A percentile compares a stretch with the other conserved stretches of the same genome.
Evolutionary conservation across 345 rosid species (phyloP).

Genomic region (Geranium brycei): DNA sequence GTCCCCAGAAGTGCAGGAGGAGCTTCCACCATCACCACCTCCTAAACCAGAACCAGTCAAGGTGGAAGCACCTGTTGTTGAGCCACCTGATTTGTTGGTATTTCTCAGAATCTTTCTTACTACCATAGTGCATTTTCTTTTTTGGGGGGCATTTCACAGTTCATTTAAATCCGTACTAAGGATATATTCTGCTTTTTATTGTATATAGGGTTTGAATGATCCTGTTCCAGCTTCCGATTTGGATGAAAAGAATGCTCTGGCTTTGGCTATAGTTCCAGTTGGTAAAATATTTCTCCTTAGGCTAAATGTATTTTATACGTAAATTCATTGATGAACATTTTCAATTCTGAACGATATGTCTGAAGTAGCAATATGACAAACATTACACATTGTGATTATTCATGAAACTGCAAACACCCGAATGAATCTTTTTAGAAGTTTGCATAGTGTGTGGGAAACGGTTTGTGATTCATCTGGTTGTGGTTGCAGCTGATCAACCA

Average conservation of each 20-base stretch:
- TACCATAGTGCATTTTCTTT: neutral
- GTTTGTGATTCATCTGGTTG: conserved; percentile 1
- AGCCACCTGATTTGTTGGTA: conserved; percentile 83
- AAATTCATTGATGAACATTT: too few relatives aligned
- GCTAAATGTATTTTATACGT: too few relatives aligned
- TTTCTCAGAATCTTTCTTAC: neutral
- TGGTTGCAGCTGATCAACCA: conserved; percentile 48
- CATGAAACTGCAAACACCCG: too few relatives aligned
- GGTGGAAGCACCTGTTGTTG: conserved; percentile 42
- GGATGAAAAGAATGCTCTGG: conserved; percentile 79
- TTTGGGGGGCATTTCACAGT: neutral
- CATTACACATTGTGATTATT: neutral
- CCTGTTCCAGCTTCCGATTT: conserved; percentile 61
- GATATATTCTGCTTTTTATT: conserved; percentile 3
- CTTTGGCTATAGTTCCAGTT: conserved; percentile 85
- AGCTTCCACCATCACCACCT: conserved; percentile 36
- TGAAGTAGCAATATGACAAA: neutral
- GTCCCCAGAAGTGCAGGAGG: conserved; percentile 38
- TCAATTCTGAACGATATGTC: neutral
- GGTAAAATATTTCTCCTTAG: conserved; percentile 27
- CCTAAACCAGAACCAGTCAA: conserved; percentile 38
- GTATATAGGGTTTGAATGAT: conserved; percentile 56
- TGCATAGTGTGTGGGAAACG: neutral
- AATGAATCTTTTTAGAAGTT: neutral
- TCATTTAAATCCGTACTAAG: conserved; percentile 1